Conservation (phyloP, 345 rosid species). For the Lenwebbia sp. region DNA sequence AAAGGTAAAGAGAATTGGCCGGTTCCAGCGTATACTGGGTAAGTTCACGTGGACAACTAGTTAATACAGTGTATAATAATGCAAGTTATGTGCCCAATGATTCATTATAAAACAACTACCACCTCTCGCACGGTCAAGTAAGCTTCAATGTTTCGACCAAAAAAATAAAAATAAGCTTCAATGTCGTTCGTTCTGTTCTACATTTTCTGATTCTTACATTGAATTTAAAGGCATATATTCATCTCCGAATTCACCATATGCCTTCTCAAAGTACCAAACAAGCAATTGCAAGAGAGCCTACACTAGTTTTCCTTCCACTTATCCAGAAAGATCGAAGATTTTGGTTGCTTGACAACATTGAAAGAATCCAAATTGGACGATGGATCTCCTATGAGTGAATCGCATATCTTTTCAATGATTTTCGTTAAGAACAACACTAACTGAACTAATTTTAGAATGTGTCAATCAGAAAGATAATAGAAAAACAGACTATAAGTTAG, state of each 20-base stretch:
- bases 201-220: not conserved
- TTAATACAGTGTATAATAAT: too few relatives aligned
- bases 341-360: not conserved
- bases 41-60: too few relatives aligned
- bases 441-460: not conserved
- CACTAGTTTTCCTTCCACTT: not conserved
- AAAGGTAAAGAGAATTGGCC: too few relatives aligned
- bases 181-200: too few relatives aligned
- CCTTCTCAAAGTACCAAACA: not conserved
- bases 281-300: not conserved
- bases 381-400: not conserved
- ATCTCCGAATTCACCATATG: not conserved
- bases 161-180: too few relatives aligned
- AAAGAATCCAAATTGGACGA: not conserved
- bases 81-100: not conserved
- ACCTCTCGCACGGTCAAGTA: not conserved
- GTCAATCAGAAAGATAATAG: not conserved
- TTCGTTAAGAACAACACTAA: not conserved
- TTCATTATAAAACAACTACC: not conserved
- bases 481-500: not conserved
- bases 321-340: not conserved
- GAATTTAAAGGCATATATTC: not conserved
- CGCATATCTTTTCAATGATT: not conserved
- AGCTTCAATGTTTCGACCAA: not conserved
- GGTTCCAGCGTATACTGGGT: too few relatives aligned